These are phyloP conservation scores for Poa annua DNA, from an alignment of 176 grass and related monocot genomes.

Conservation along the genomic window DNA sequence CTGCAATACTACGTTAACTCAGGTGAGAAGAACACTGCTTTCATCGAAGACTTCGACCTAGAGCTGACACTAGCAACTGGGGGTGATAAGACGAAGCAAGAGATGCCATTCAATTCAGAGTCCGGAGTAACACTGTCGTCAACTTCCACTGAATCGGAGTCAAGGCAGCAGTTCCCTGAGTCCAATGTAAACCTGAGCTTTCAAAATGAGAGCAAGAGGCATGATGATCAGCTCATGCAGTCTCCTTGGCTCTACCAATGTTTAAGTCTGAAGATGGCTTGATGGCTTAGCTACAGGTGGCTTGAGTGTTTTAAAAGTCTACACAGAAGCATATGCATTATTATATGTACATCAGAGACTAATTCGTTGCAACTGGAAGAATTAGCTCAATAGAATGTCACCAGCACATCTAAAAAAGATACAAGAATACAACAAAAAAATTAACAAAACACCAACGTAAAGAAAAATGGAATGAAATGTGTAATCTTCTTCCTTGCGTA, in stretches of 20 bases:
- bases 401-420: neutral
- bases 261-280: slow-evolving; percentile 73
- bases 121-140: slow-evolving; percentile 55
- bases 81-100: slow-evolving; percentile 45
- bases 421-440: neutral
- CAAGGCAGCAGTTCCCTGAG: neutral
- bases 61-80: slow-evolving; percentile 77
- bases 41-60: slow-evolving; percentile 55
- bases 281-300: slow-evolving; percentile 32
- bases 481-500: neutral
- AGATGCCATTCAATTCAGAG: slow-evolving; percentile 54
- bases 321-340: slow-evolving; percentile 38
- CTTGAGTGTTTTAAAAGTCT: slow-evolving; percentile 12
- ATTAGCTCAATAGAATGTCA: slow-evolving; percentile 10
- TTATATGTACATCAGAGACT: slow-evolving; percentile 43
- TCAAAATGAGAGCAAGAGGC: slow-evolving; percentile 61
- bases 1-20: slow-evolving; percentile 25
- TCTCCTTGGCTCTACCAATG: slow-evolving; percentile 67
- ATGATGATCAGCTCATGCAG: slow-evolving; percentile 63
- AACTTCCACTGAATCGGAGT: slow-evolving; percentile 54
- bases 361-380: slow-evolving; percentile 30
- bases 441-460: neutral
- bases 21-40: slow-evolving; percentile 2
- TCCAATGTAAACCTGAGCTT: slow-evolving; percentile 51
- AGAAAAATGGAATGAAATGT: neutral